These are phyloP conservation scores for Fusarium temperatum DNA, from an alignment of 2,329 filamentous ascomycete genomes.

Conservation along the genomic window DNA sequence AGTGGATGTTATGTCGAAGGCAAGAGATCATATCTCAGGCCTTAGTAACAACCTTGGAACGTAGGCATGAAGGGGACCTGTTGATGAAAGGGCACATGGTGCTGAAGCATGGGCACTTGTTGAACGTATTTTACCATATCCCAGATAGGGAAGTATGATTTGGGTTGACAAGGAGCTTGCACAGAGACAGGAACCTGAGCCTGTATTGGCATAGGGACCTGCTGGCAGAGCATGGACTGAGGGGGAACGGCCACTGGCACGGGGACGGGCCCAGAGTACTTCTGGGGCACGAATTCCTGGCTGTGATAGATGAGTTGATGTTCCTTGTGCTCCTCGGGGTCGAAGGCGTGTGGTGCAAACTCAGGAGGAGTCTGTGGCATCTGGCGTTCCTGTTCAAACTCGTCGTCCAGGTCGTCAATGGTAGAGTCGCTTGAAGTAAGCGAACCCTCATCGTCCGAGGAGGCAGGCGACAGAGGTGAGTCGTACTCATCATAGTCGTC, in stretches of 20 bases:
- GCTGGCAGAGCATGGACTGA: slow-evolving; percentile 46
- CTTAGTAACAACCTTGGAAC: slow-evolving; percentile 61
- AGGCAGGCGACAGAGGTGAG: slow-evolving; percentile 60
- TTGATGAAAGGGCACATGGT: slow-evolving; percentile 61
- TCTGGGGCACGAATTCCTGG: slow-evolving; percentile 58
- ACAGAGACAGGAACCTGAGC: slow-evolving; percentile 51
- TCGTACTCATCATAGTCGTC: slow-evolving; percentile 56
- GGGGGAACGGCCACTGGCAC: slow-evolving; percentile 38
- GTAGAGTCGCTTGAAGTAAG: slow-evolving; percentile 63
- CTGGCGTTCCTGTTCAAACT: slow-evolving; percentile 57
- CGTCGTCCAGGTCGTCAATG: slow-evolving; percentile 61
- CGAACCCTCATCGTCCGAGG: slow-evolving; percentile 66
- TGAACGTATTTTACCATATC: slow-evolving; percentile 63
- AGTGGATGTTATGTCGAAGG: not conserved
- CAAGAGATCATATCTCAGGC: not conserved
- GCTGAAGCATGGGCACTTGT: slow-evolving; percentile 58
- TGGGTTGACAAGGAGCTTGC: slow-evolving; percentile 53
- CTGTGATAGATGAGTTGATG: slow-evolving; percentile 50
- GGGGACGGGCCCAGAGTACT: slow-evolving; percentile 53
- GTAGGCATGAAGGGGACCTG: slow-evolving; percentile 62
- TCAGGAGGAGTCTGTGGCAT: slow-evolving; percentile 51
- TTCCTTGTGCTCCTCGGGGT: slow-evolving; percentile 56
- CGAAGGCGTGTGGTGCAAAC: slow-evolving; percentile 55
- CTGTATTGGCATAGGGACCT: slow-evolving; percentile 42
- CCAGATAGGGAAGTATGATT: slow-evolving; percentile 61